Conservation (phyloP, 352 stramenopile genomes). For the Phytophthora sansomeana region DNA sequence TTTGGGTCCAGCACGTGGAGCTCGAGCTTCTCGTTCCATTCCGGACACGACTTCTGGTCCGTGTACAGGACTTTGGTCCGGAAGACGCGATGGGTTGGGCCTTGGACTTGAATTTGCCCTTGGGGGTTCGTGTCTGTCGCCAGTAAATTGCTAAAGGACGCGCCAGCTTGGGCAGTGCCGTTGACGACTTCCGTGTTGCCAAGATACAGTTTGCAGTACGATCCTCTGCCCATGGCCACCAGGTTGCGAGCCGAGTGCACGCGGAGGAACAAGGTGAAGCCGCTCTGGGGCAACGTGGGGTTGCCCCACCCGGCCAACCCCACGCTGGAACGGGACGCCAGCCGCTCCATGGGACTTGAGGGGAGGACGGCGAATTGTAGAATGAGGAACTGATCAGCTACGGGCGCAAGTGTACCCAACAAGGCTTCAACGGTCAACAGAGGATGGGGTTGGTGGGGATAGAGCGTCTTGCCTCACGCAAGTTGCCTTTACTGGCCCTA, state of each 20-base stretch:
- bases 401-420: constrained; percentile 33
- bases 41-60: constrained; percentile 45
- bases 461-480: background rate
- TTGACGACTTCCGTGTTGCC: constrained; percentile 64
- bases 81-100: constrained; percentile 54
- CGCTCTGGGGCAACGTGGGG: constrained; percentile 22
- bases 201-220: constrained; percentile 76
- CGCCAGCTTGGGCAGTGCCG: constrained; percentile 33
- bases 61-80: constrained; percentile 61
- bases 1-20: constrained; percentile 56
- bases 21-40: constrained; percentile 84
- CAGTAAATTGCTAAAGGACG: constrained; percentile 39
- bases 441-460: background rate
- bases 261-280: constrained; percentile 68
- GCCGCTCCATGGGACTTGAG: constrained; percentile 29
- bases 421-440: constrained; percentile 17
- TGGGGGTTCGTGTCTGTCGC: background rate
- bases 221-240: constrained; percentile 45
- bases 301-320: constrained; percentile 36
- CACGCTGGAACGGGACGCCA: constrained; percentile 20
- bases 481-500: background rate
- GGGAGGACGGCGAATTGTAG: constrained; percentile 11
- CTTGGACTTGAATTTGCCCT: background rate
- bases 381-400: constrained; percentile 19
- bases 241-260: constrained; percentile 70